Base-by-base conservation (phyloP, 352 stramenopile genomes). In the Aphanomyces stellatus region DNA sequence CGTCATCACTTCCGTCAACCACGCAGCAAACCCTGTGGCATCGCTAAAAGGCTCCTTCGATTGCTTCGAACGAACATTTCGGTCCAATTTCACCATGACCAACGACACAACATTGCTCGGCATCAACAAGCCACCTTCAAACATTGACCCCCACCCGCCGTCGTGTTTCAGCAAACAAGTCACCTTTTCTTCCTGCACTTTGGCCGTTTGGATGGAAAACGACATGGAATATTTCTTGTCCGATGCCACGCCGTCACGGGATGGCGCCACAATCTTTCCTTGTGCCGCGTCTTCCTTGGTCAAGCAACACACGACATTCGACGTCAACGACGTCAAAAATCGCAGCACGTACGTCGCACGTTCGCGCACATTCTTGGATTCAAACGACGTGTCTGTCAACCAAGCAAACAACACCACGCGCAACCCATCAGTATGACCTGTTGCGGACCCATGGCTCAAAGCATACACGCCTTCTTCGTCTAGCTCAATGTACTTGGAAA, bases 301-400 rank as follows among this genome's bases (percentile, higher is more conserved):
- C 24, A 90, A 40, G 40, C 81, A 88, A 57, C 76, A 85, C 11
- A 82, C 72, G 25, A 90, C 73, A 10, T 82, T 55, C 1, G 72
- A 67, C 27, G 71, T 81, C 33, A 90, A 64, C 34, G 75, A 79
- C 19, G 79, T 84, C 42, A 87, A 69, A 37, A 88, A 87, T 8
- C 84, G 84, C 19, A 93, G 60, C 42, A 90, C 74, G n/a, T 90
- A 91, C 48, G 84, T 88, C 19, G 81, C 79, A n/a, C 78, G 87
- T 42, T 85, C 80, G 1, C 82, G 78, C 19, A 90, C 65, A 15
- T 66, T 69, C 33, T 64, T 55, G 13, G 75, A 76, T 0, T 65
- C 51, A 60, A 91, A 89, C 25, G 78, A 49, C 3, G 56, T 33
- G 43, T 86, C 74, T 35, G 77, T 46, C 0, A 92, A 61, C 81